Evolutionary conservation across 208 protist species (phyloP), one percentile per base, ranked within the genome.

Genomic region (Leishmania guyanensis): DNA sequence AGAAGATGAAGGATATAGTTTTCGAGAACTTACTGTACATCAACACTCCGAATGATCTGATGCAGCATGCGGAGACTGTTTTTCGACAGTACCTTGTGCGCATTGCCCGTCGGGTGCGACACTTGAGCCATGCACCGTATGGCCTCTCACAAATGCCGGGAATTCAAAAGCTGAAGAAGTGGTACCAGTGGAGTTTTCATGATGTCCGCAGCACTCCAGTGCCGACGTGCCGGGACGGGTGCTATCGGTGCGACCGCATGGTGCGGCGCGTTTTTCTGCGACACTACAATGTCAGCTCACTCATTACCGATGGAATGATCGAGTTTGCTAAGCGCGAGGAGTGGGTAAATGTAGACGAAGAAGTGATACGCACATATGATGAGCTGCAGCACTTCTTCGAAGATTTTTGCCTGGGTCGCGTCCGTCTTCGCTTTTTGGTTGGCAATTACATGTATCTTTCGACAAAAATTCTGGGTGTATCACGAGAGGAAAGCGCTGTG

Each of bases 381-480:
- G 86, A 87, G 16, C 70, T 95, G 62, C 80, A 92, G 46, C 53
- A 70, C 1, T 94, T 94, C 75, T 95, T 95, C 66, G 81, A 88
- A 43, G 81, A 83, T 1, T 93, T 95, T 70, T 93, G 89, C 84
- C 86, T 83, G 3, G 86, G 69, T 12, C 86, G 92, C 10, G 91
- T 92, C 0, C 80, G 81, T 22, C 78, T 95, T 8, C 90, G 92
- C 29, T 93, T 95, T 78, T 65, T 95, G 3, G 75, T 92, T 16
- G 90, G 90, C 20, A 93, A 95, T 70, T 95, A 94, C 76, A 85
- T 95, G 83, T 91, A 93, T 68, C 82, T 95, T 16, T 95, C 92
- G 0, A 92, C 82, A 17, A 83, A 90, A 68, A 91, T 95, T 78
- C 81, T 95, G 0, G 50, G 86, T 16, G 70, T 95, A 10, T 72